Evolutionary conservation across 2,329 filamentous ascomycete species (phyloP).

Genomic region (Hyphodiscus sp.): DNA sequence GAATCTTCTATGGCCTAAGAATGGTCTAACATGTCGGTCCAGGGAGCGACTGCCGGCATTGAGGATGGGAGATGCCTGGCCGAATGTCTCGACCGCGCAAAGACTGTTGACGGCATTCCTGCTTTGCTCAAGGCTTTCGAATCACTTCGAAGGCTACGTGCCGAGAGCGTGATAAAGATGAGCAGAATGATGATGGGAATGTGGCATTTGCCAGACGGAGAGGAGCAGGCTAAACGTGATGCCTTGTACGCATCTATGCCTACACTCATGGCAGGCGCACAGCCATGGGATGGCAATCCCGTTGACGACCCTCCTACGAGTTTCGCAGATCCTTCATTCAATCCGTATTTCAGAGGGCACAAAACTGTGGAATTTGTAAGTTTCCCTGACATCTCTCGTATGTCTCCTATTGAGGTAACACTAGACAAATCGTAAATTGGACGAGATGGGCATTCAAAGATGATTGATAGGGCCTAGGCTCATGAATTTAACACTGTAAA

Average conservation of each 20-base stretch:
- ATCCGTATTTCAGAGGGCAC: not conserved
- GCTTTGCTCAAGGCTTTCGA: constrained; percentile 34
- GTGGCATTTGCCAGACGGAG: not conserved
- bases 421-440: not conserved
- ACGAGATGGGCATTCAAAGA: not conserved
- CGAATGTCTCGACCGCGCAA: constrained; percentile 28
- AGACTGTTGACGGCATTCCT: constrained; percentile 23
- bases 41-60: constrained; percentile 36
- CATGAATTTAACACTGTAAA: too few relatives aligned
- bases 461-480: not conserved
- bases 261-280: not conserved
- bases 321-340: not conserved
- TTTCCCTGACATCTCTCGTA: not conserved
- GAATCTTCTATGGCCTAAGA: constrained; percentile 33
- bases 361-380: not conserved
- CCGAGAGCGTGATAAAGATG: constrained; percentile 11
- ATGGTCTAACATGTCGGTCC: not conserved
- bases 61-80: constrained; percentile 37
- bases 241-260: not conserved
- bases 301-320: not conserved
- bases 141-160: constrained; percentile 30
- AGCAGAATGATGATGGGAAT: not conserved
- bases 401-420: not conserved
- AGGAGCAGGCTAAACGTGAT: not conserved
- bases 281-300: constrained; percentile 1